Evolutionary conservation across 1,284 basidiomycete species (phyloP).

Genomic region (Paramarasmius palmivorus): DNA sequence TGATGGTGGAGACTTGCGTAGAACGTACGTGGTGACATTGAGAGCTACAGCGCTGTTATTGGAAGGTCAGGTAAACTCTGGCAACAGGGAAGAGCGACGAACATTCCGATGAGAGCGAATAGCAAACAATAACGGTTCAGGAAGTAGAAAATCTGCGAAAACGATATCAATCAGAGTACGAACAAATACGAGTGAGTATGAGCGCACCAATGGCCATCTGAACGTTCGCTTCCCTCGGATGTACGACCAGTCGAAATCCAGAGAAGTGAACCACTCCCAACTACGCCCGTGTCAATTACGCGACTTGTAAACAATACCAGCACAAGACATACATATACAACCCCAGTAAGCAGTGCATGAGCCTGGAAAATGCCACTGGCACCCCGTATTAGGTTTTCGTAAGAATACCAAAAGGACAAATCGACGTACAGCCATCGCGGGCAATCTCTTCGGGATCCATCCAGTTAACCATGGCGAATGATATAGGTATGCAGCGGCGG

Average conservation of each 20-base stretch:
- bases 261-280: slow-evolving; percentile 67
- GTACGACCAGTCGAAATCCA: slow-evolving; percentile 70
- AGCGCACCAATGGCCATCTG: slow-evolving; percentile 59
- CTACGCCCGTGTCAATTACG: slow-evolving; percentile 28
- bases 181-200: background rate
- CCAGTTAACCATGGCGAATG: slow-evolving; percentile 24
- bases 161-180: slow-evolving; percentile 2
- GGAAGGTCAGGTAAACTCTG: slow-evolving; percentile 9
- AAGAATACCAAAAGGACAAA: slow-evolving; percentile 64
- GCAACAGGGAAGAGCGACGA: slow-evolving; percentile 22
- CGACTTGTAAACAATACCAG: slow-evolving; percentile 8
- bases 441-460: slow-evolving; percentile 19
- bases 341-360: slow-evolving; percentile 69
- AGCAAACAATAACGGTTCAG: slow-evolving; percentile 69
- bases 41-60: slow-evolving; percentile 50
- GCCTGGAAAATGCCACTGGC: slow-evolving; percentile 58
- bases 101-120: slow-evolving; percentile 74
- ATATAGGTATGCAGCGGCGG: background rate
- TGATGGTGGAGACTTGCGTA: background rate
- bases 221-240: slow-evolving; percentile 59
- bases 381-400: slow-evolving; percentile 31
- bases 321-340: slow-evolving; percentile 54
- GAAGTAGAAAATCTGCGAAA: slow-evolving; percentile 68
- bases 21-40: slow-evolving; percentile 51
- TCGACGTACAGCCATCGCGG: slow-evolving; percentile 19